These are phyloP conservation scores for Bryoerythrophyllum caledonicum DNA, from an alignment of 225 moss, liverwort and hornwort species.

Conservation along the genomic window DNA sequence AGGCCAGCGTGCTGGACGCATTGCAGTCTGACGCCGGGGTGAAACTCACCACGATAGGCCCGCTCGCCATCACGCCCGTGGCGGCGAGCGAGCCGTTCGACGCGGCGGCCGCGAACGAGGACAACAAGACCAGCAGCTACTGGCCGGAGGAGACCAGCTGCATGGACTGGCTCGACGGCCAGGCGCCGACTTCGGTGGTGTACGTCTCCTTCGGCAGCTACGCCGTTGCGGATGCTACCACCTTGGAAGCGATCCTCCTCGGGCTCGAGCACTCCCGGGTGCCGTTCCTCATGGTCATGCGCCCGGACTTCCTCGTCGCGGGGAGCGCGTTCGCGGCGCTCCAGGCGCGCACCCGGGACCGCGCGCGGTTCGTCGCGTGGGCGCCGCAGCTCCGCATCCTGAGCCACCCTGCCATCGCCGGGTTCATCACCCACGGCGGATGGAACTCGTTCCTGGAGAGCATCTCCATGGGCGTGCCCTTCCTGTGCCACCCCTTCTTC, in stretches of 20 bases:
- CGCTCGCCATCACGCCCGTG: slow-evolving; percentile 19
- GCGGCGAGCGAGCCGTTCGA: background rate
- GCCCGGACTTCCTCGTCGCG: background rate
- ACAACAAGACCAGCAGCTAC: background rate
- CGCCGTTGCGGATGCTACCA: background rate
- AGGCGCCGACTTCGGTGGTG: slow-evolving; percentile 4
- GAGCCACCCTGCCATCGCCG: slow-evolving; percentile 14
- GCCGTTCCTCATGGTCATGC: slow-evolving; percentile 24
- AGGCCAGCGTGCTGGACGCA: background rate
- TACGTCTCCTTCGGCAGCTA: slow-evolving; percentile 30
- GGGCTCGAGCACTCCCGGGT: slow-evolving; percentile 23
- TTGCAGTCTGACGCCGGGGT: slow-evolving; percentile 8
- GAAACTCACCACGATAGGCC: slow-evolving; percentile 13
- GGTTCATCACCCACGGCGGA: slow-evolving; percentile 23
- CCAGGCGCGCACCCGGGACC: slow-evolving; percentile 18
- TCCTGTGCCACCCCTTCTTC: slow-evolving; percentile 12
- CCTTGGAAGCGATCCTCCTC: background rate
- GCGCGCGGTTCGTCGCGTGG: slow-evolving; percentile 2
- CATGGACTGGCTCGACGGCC: slow-evolving; percentile 20
- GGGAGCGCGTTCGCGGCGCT: background rate
- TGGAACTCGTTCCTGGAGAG: slow-evolving; percentile 33
- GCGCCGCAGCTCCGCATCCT: slow-evolving; percentile 23
- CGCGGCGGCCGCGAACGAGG: background rate
- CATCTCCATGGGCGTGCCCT: slow-evolving; percentile 23
- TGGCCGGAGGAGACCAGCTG: slow-evolving; percentile 24